Base-by-base conservation (phyloP, 1,139 yeast species). In the Debaryomycetaceae sp. region DNA sequence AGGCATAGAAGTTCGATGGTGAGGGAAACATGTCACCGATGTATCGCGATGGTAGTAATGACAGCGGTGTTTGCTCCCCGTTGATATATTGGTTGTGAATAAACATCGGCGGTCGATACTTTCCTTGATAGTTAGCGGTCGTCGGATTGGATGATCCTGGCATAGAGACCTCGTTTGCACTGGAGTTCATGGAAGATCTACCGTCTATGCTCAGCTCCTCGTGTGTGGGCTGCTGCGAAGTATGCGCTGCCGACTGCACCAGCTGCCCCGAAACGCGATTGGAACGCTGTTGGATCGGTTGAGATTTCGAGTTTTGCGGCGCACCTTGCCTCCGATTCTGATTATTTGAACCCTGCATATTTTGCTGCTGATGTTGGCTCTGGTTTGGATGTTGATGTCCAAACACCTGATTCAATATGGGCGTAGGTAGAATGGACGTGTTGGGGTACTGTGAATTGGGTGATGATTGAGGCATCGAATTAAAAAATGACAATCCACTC, bases 1-100 rank as follows among this genome's bases (percentile, higher is more conserved):
- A 66, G 2, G 68, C 72, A 44, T 72, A 76, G 49, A 78, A 75
- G 44, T 72, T 78, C 7, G 76, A 69, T 1, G 83, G 83, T 6
- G 80, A 75, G 13, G 82, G 82, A 57, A 78, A 78, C 55, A 78
- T 68, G 53, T 78, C 83, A 47, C 74, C 75, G 36, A 78, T 76
- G 46, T 76, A 78, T 42, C 80, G 65, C 5, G 78, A 70, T 0
- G 81, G 80, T 27, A 78, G 59, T 2, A 76, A 81, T 23, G 76
- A 70, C 5, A 76, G 56, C 2, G 82, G 83, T 0, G 80, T 73
- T 42, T 75, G 81, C 40, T 72, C 79, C 5, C 77, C 79, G 35
- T 62, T 57, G 33, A 49, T 54, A 40, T 4, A 24, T 36, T 50
- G 48, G 33, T 20, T 22, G 31, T 34, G 14, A 33, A 37, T 42